Base-by-base conservation (phyloP, 805 yeast genomes). In the Wilhelminamyces savonicus region DNA sequence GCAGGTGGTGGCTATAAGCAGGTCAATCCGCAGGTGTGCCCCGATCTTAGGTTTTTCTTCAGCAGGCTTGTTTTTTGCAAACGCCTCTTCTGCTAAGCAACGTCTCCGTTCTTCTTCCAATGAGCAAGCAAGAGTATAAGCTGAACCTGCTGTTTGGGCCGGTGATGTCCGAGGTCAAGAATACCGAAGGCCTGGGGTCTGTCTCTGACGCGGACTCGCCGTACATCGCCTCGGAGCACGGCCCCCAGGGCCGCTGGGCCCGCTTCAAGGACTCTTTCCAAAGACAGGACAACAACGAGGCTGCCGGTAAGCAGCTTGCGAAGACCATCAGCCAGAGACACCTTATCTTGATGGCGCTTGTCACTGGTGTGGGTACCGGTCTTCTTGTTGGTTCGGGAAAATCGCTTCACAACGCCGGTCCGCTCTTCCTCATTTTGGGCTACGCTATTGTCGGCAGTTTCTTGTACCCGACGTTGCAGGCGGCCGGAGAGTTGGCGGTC, bases 401-500 rank as follows among this genome's bases (percentile, higher is more conserved):
- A 22, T 53, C 50, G 6, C 50, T 62, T 36, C 47, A 46, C 28
- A 52, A 47, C 12, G 64, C 69, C 26, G 67, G 67, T 28, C 62
- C 69, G 7, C 35, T 54, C 31, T 52, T 56, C 32, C 37, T 62
- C 28, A 32, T 50, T 30, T 14, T 20, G 6, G 28, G 28, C 8
- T n/a, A n/a, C n/a, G n/a, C n/a, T n/a, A n/a, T n/a, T n/a, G n/a
- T n/a, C n/a, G n/a, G n/a, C n/a, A n/a, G n/a, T n/a, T n/a, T n/a
- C n/a, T n/a, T n/a, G 41, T 52, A 48, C 29, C 62, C 64, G 9
- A 61, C 67, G 24, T 51, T 62, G 38, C 62, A 52, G 39, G 56
- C 65, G 10, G 64, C 64, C 19, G 69, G 68, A 11, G 69, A 64
- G 53, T 52, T 78, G 59, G 79, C 83, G 1, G 77, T 76, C 29